Evolutionary conservation across 2,329 filamentous ascomycete species (phyloP), one percentile per base, ranked within the genome.

Genomic region (Alternaria arbusti): DNA sequence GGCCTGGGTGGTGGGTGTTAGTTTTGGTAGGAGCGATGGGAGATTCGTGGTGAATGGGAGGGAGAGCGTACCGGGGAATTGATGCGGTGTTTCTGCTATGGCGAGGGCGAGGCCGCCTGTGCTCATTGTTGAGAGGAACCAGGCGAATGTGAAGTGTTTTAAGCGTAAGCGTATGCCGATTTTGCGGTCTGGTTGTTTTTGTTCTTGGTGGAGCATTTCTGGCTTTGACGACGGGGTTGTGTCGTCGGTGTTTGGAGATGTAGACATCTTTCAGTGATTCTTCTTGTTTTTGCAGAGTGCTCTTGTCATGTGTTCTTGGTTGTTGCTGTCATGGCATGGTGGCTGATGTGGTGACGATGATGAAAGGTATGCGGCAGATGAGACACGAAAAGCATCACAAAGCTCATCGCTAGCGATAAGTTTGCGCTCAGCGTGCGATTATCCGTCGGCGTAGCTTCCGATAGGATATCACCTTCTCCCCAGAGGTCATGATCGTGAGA

Each of bases 121-220:
- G 13, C 78, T 76, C 82, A 85, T 84, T 8, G 82, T 82, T 10
- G 79, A 76, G 0, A 82, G 79, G 65, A 82, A 84, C 72, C 81
- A 82, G 11, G 82, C 81, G 77, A 81, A 83, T 6, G 82, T 84
- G 59, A 83, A 82, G 58, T 82, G 75, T 40, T 71, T 73, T 5
- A 78, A 26, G 20, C 77, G 65, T 12, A 65, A 61, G 10, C 73
- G 67, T 46, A 75, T 28, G 3, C 67, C 57, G n/a, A 68, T 51
- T 62, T 47, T 58, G 11, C 3, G 6, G n/a, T 46, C 32, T 25
- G 20, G 10, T 8, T 15, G 22, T n/a, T 7, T 13, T 8, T 32
- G 46, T 20, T 59, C 50, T n/a, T 47, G 47, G n/a, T 15, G 7
- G 4, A 22, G 26, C 6, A 10, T 17, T 13, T 25, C 25, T 13